Conservation (phyloP, 1,284 basidiomycete genomes). For the Quambalaria eucalypti region DNA sequence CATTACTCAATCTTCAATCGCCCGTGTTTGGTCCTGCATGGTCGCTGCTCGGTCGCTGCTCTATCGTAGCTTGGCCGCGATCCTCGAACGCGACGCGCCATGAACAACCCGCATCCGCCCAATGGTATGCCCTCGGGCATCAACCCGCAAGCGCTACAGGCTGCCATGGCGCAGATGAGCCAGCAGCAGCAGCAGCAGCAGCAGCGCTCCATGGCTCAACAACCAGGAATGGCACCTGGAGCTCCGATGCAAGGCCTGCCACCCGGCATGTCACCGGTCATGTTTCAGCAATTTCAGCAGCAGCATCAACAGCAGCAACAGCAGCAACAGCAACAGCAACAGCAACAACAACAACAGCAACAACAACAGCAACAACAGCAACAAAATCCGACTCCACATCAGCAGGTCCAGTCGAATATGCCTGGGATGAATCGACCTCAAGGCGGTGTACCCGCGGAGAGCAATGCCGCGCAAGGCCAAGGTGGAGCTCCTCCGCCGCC, state of each 20-base stretch:
- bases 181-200: constrained; percentile 7
- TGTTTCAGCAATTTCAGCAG: background rate
- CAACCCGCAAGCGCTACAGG: background rate
- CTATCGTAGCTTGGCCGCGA: too few species aligned
- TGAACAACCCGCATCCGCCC: too few species aligned
- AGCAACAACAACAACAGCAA: constrained; percentile 10
- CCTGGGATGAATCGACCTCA: background rate
- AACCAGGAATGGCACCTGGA: background rate
- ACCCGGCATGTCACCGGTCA: background rate
- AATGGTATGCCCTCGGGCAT: too few species aligned
- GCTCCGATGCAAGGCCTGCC: background rate
- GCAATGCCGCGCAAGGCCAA: background rate
- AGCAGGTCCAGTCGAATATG: background rate
- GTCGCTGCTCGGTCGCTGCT: too few species aligned
- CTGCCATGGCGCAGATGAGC: background rate
- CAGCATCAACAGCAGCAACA: constrained; percentile 3
- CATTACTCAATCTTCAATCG: too few species aligned
- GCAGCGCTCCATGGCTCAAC: background rate
- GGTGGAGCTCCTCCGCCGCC: background rate
- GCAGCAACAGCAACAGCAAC: constrained; percentile 6
- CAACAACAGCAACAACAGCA: constrained; percentile 5
- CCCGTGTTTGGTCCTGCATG: too few species aligned
- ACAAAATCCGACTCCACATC: background rate
- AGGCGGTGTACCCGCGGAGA: background rate
- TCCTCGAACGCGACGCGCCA: too few species aligned